Evolutionary conservation across 768 basidiomycete genomes (phyloP).

Genomic region (Tylopilus subfusipes): DNA sequence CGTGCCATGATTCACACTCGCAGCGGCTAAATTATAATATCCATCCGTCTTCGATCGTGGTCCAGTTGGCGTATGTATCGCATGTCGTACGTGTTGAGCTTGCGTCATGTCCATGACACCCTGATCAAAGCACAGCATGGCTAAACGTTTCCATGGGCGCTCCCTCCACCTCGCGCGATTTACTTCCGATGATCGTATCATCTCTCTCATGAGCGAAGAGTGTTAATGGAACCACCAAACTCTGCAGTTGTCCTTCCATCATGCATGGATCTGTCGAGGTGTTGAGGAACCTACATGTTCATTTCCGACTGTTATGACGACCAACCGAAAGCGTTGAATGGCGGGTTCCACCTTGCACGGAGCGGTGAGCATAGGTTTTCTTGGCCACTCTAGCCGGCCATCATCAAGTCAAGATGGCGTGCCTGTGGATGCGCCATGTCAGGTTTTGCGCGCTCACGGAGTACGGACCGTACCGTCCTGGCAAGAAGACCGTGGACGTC

Average conservation of each 20-base stretch:
- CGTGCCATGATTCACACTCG: background rate
- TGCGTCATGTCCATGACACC: background rate
- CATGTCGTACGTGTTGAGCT: background rate
- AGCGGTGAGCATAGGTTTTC: background rate
- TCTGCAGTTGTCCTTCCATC: background rate
- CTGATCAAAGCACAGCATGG: slow-evolving; percentile 15
- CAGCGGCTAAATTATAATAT: background rate
- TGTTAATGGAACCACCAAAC: background rate
- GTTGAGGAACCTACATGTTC: background rate
- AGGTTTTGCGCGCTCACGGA: background rate
- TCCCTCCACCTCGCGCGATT: background rate
- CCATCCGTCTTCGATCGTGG: background rate
- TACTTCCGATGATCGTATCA: slow-evolving; percentile 5
- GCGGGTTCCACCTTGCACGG: slow-evolving; percentile 7
- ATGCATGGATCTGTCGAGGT: background rate
- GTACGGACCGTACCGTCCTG: background rate
- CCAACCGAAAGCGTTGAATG: background rate
- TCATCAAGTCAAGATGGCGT: background rate
- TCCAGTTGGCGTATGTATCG: background rate
- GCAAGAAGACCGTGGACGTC: slow-evolving; percentile 1
- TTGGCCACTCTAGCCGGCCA: too few species aligned
- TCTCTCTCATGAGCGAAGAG: background rate
- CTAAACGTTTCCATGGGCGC: slow-evolving; percentile 1
- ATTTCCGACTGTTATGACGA: background rate
- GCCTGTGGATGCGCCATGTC: background rate